Conservation (phyloP, 345 rosid species). For the Hevea brasiliensis region DNA sequence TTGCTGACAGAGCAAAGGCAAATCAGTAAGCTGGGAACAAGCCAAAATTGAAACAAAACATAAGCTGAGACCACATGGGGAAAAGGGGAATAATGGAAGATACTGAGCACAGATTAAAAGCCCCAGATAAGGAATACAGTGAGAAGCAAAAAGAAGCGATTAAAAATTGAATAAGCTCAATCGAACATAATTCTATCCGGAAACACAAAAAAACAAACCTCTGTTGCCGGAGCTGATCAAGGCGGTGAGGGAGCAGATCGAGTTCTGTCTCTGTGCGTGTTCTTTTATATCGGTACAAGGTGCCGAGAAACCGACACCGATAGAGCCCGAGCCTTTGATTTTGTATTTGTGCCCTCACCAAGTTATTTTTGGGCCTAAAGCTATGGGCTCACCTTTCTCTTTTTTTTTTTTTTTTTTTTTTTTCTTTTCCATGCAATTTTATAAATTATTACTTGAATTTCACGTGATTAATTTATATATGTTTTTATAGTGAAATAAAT, state of each 20-base stretch:
- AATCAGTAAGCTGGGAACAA: neutral
- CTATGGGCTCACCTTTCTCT: neutral
- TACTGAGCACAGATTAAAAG: neutral
- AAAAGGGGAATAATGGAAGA: neutral
- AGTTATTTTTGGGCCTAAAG: neutral
- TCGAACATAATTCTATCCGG: neutral
- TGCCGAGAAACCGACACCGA: neutral
- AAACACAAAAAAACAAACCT: neutral
- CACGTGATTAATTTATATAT: no score
- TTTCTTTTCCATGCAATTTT: no score
- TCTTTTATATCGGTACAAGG: slow-evolving; percentile 1
- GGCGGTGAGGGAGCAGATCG: slow-evolving; percentile 5
- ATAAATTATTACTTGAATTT: no score
- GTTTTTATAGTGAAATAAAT: no score
- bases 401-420: no score
- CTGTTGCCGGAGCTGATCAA: neutral
- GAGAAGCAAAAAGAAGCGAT: neutral
- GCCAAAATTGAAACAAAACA: neutral
- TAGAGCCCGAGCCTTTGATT: neutral
- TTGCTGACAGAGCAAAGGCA: neutral
- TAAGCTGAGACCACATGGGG: neutral
- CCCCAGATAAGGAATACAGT: neutral
- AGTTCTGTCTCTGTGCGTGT: slow-evolving; percentile 3
- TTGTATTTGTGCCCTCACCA: slow-evolving; percentile 1
- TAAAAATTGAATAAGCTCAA: neutral